phyloP scores from a whole-genome alignment of 306 rosid genomes.

The Acmispon strigosus region DNA sequence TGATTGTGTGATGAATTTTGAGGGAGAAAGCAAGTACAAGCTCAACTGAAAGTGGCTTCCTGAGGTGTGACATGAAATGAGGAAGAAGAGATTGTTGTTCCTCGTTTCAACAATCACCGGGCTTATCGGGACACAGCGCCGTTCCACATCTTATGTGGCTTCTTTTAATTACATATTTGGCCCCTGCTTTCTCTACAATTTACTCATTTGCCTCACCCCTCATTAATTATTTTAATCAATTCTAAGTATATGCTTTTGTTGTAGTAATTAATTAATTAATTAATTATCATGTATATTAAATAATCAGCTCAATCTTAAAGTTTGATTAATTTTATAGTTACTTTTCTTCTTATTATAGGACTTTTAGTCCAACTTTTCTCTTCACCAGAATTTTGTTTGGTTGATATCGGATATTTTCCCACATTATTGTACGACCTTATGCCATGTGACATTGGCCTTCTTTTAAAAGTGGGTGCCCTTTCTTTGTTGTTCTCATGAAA shows the following conservation, averaged over 20 bases:
- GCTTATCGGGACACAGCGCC: constrained; percentile 28
- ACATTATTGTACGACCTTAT: neutral
- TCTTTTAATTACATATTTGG: neutral
- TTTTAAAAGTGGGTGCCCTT: constrained; percentile 22
- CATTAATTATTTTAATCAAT: neutral
- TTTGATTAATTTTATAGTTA: neutral
- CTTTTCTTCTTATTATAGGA: neutral
- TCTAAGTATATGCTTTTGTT: no score
- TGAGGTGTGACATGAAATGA: constrained; percentile 6
- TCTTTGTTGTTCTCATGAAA: neutral
- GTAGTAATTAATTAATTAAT: no score
- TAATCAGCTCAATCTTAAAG: no score
- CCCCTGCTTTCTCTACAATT: neutral
- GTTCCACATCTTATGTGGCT: constrained; percentile 8
- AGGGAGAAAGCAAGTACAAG: no score
- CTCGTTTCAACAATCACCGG: constrained; percentile 11
- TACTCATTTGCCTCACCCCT: neutral
- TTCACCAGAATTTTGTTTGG: neutral
- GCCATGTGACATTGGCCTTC: constrained; percentile 19
- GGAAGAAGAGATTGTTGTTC: neutral
- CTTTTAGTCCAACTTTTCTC: neutral
- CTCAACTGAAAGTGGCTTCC: neutral
- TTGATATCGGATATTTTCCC: neutral
- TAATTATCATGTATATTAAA: no score
- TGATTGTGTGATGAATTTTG: no score